Evolutionary conservation across 768 basidiomycete genomes (phyloP).

Genomic region (Leccinum incarnatum): DNA sequence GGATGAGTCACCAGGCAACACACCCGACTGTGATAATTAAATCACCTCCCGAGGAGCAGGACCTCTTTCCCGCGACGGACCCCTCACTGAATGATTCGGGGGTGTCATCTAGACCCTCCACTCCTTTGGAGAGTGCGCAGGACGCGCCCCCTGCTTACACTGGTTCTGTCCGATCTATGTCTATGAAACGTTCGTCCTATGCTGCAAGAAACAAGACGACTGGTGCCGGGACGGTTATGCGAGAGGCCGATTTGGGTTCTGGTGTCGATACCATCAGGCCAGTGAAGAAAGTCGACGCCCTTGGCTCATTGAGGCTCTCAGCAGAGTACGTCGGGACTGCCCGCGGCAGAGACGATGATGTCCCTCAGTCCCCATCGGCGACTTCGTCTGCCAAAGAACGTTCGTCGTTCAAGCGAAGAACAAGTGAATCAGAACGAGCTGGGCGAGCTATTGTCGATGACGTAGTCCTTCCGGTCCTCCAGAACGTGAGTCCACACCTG

Average conservation of each 20-base stretch:
- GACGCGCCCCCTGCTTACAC: conserved; percentile 76
- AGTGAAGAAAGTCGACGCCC: conserved; percentile 86
- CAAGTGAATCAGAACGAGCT: conserved; percentile 61
- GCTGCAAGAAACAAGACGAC: conserved; percentile 63
- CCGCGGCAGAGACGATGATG: conserved; percentile 52
- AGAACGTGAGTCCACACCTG: conserved; percentile 50
- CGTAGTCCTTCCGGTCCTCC: conserved; percentile 76
- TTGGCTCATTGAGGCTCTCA: conserved; percentile 71
- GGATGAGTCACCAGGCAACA: conserved; percentile 50
- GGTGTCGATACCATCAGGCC: conserved; percentile 91
- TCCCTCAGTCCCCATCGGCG: conserved; percentile 37
- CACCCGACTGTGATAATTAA: conserved; percentile 77
- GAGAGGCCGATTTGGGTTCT: conserved; percentile 80
- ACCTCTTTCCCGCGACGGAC: conserved; percentile 37
- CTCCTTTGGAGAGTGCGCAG: conserved; percentile 35
- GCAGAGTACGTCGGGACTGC: conserved; percentile 78
- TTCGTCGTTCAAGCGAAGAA: conserved; percentile 44
- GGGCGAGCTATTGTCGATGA: conserved; percentile 75
- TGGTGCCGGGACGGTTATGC: conserved; percentile 70
- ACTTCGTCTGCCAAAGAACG: conserved; percentile 44
- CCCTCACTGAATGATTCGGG: conserved; percentile 42
- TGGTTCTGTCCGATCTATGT: conserved; percentile 59
- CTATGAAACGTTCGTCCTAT: conserved; percentile 71
- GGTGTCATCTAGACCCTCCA: conserved; percentile 35
- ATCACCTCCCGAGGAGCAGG: conserved; percentile 37